Base-by-base conservation (phyloP, 768 basidiomycete species). In the Lactifluus volemus region DNA sequence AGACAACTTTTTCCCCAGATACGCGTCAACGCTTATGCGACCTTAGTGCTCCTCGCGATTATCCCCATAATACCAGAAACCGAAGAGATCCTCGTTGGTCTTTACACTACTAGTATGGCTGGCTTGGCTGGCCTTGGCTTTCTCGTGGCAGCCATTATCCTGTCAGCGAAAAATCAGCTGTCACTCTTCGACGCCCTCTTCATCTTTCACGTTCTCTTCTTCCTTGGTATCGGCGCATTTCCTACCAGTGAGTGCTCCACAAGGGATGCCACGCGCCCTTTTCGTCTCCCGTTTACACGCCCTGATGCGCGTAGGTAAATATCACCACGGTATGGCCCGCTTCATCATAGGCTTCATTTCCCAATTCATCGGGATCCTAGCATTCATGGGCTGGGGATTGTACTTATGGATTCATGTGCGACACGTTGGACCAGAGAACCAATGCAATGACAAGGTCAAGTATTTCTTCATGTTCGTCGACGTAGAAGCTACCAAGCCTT, bases 1-100 rank as follows among this genome's bases (percentile, higher is more conserved):
- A 29, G 14, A 17, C 55, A 15, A 29, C 7, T 17, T 3, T 15
- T n/a, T n/a, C n/a, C n/a, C 39, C 25, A 64, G 63, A 42, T 64
- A 38, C 60, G 63, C 14, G 5, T 64, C 55, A 64, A 64, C 38
- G 48, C 62, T n/a, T 64, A 64, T 30, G 38, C 0, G 11, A 63
- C 63, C 1, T 57, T 64, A 38, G 0, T 63, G 2, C 12, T 64
- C 7, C 59, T 64, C 11, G 51, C 63, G 1, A 0, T 53, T 21
- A 19, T 63, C 19, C 63, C 63, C 1, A 15, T 19, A 19, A 57
- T 21, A 3, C 55, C 60, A n/a, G 9, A 56, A 10, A 64, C 59
- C 11, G 45, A 49, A 34, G 55, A 53, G 14, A 11, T 64, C 3
- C 34, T 63, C 14, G 21, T 41, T 2, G 38, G 44, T 2, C 14